Conservation (phyloP, 2,329 filamentous ascomycete species). For the Colletotrichum shisoi region DNA sequence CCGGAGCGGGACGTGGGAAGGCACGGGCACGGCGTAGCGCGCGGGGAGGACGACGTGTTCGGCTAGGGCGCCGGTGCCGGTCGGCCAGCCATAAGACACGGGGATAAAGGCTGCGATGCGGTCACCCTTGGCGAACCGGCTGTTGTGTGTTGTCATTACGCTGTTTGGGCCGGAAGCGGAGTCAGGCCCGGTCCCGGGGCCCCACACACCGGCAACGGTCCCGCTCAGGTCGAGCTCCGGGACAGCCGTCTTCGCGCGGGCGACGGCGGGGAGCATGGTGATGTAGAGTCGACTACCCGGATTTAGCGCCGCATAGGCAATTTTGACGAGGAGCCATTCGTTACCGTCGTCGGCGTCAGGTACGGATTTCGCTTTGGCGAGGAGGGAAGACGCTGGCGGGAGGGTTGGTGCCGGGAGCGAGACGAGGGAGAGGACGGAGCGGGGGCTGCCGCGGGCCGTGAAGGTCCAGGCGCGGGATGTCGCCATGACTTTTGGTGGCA, state of each 20-base stretch:
- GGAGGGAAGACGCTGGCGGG: conserved; percentile 43
- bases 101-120: conserved; percentile 52
- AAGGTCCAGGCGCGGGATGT: conserved; percentile 45
- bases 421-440: conserved; percentile 43
- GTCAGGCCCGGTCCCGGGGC: conserved; percentile 38
- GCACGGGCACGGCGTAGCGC: conserved; percentile 47
- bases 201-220: conserved; percentile 50
- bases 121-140: conserved; percentile 46
- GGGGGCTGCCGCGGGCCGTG: conserved; percentile 44
- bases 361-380: conserved; percentile 43
- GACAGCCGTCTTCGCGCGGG: conserved; percentile 48
- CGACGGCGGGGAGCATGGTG: conserved; percentile 51
- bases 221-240: conserved; percentile 58
- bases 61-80: conserved; percentile 52
- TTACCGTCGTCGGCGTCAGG: conserved; percentile 40
- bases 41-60: conserved; percentile 51
- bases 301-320: conserved; percentile 57
- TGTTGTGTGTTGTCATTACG: neutral
- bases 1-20: conserved; percentile 44
- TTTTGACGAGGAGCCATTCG: conserved; percentile 52
- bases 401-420: conserved; percentile 42
- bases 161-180: neutral
- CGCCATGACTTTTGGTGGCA: conserved; percentile 7
- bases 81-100: conserved; percentile 46
- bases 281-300: conserved; percentile 54